phyloP scores from a whole-genome alignment of 2,329 filamentous ascomycete species.

The Myotisia sp. region DNA sequence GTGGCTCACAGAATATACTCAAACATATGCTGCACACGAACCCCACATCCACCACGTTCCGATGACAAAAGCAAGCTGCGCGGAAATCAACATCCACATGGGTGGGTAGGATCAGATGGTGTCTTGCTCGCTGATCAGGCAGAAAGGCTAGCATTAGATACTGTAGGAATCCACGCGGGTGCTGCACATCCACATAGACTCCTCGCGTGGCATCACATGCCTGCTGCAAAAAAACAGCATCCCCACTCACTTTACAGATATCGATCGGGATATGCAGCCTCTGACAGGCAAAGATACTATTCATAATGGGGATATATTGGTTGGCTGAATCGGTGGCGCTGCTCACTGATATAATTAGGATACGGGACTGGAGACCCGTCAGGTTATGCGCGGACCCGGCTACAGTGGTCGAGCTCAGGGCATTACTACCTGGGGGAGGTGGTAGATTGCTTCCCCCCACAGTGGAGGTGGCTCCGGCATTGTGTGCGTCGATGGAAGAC shows the following conservation, averaged over 20 bases:
- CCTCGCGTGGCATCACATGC: constrained; percentile 61
- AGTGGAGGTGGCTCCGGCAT: constrained; percentile 21
- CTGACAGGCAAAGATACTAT: constrained; percentile 89
- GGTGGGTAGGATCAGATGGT: constrained; percentile 60
- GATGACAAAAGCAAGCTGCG: constrained; percentile 95
- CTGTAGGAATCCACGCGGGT: constrained; percentile 61
- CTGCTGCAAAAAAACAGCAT: constrained; percentile 88
- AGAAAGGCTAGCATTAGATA: constrained; percentile 91
- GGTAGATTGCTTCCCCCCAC: constrained; percentile 12
- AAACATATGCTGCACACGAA: constrained; percentile 95
- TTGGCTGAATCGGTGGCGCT: constrained; percentile 74
- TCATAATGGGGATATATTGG: constrained; percentile 98
- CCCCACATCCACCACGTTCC: constrained; percentile 75
- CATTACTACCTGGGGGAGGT: constrained; percentile 9
- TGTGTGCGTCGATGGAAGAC: constrained; percentile 23
- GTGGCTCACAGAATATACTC: constrained; percentile 70
- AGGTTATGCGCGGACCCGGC: constrained; percentile 32
- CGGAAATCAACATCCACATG: constrained; percentile 86
- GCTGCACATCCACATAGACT: constrained; percentile 50
- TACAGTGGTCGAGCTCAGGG: constrained; percentile 11
- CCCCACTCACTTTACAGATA: constrained; percentile 69
- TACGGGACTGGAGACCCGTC: constrained; percentile 55
- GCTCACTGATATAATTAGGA: constrained; percentile 80
- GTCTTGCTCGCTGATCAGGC: constrained; percentile 52
- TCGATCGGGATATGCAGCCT: constrained; percentile 80